Conservation (phyloP, 371 early-diverging fungal species). For the Vairimorpha necatrix region DNA sequence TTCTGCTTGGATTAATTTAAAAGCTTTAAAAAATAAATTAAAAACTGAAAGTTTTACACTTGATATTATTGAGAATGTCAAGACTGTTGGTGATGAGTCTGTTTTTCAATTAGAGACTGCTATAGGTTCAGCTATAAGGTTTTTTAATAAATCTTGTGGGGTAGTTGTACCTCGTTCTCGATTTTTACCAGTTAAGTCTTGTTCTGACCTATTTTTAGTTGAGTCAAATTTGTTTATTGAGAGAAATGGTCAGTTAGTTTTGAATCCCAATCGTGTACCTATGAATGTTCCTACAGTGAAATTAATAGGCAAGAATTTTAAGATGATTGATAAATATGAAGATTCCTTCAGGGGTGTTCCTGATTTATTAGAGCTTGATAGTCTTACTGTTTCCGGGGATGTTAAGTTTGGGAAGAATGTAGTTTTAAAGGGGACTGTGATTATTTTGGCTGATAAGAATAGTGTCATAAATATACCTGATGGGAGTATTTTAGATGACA, state of each 20-base stretch:
- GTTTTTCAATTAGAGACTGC: conserved; percentile 98
- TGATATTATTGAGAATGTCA: conserved; percentile 94
- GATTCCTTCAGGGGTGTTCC: conserved; percentile 83
- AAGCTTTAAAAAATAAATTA: conserved; percentile 84
- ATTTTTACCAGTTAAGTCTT: conserved; percentile 96
- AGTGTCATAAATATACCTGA: conserved; percentile 91
- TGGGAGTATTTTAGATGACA: conserved; percentile 89
- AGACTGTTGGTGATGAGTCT: conserved; percentile 73
- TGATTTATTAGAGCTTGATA: conserved; percentile 90
- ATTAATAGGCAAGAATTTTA: conserved; percentile 86
- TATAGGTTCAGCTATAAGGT: conserved; percentile 96
- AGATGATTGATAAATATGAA: conserved; percentile 73
- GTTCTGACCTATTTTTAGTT: conserved; percentile 91
- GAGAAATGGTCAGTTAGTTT: conserved; percentile 77
- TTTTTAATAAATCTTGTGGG: conserved; percentile 87
- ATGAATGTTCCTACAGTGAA: conserved; percentile 82
- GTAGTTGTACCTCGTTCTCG: conserved; percentile 92
- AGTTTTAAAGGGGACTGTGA: conserved; percentile 85
- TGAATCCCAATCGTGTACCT: conserved; percentile 81
- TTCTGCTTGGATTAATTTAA: conserved; percentile 90
- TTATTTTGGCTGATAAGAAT: conserved; percentile 92
- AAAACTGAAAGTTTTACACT: conserved; percentile 74
- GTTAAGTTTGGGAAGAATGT: conserved; percentile 90
- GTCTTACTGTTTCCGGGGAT: conserved; percentile 92
- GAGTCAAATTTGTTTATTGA: conserved; percentile 85